Percentiles rank a stretch among this genome's conserved stretches.
Evolutionary conservation across 192 early-diverging fungal genomes (phyloP).

Genomic region (Backusella tuberculispora): DNA sequence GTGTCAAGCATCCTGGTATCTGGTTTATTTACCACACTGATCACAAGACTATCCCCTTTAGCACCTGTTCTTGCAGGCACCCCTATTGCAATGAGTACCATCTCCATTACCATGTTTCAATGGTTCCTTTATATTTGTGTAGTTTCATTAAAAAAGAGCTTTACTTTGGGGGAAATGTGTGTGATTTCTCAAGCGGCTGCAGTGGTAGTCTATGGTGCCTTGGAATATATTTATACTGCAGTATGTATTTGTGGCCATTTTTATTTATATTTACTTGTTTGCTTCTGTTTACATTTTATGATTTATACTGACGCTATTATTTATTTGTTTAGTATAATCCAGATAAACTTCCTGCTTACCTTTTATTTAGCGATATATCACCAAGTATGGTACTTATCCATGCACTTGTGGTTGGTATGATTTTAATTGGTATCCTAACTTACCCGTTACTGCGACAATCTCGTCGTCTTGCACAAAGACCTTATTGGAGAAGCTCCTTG

Average conservation of each 20-base stretch:
- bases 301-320: background rate
- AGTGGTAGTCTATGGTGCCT: conserved; percentile 52
- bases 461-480: conserved; percentile 51
- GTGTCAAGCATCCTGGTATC: conserved; percentile 33
- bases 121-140: conserved; percentile 40
- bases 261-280: background rate
- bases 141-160: conserved; percentile 45
- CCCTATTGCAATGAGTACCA: conserved; percentile 21
- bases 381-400: conserved; percentile 57
- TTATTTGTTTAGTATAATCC: conserved; percentile 36
- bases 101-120: conserved; percentile 35
- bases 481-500: conserved; percentile 41
- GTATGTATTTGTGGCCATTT: conserved; percentile 22
- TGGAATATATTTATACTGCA: conserved; percentile 43
- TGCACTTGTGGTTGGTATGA: conserved; percentile 70
- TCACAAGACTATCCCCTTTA: conserved; percentile 26
- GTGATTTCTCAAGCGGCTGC: conserved; percentile 62
- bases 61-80: conserved; percentile 15
- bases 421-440: conserved; percentile 61
- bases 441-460: conserved; percentile 58
- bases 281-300: background rate
- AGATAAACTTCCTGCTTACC: conserved; percentile 31
- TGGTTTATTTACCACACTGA: conserved; percentile 26
- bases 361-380: conserved; percentile 26
- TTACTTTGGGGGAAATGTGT: conserved; percentile 71